Base-by-base conservation (phyloP, 441 rosid genomes). In the Theobroma grandiflorum region DNA sequence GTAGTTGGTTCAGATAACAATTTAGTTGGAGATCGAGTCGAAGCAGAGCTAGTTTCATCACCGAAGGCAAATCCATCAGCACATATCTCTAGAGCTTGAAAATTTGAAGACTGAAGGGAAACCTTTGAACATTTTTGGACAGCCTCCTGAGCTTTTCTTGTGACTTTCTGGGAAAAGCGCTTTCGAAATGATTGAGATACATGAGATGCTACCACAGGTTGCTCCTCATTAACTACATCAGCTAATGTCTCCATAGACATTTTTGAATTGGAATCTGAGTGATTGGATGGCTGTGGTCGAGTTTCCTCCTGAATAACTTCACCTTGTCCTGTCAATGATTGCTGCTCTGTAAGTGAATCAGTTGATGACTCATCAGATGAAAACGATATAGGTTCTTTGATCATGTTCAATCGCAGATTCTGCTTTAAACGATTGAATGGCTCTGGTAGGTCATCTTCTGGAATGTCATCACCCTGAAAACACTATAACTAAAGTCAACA, bases 381-480 rank as follows among this genome's bases (percentile, higher is more conserved):
- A 20, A 82, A 73, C 20, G 77, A 45, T 52, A 71, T 77, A 63
- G 75, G 26, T 7, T 16, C 45, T 22, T 70, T 77, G 9, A 52
- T 71, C 76, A 63, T 38, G 55, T 75, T 72, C 70, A 64, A 67
- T 35, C 58, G 49, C 26, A 16, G 40, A 65, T 76, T 74, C 53
- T 70, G 76, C 82, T 85, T 84, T 40, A 69, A 62, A 40, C 61
- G 75, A 80, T 86, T 87, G 85, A 88, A 96, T 3, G 94, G 91
- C 83, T 91, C 96, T 1, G 97, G 98, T 64, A 95, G 89, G 20
- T 83, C 80, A 40, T 85, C 97, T 79, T 88, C 92, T 2, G 98
- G 98, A 84, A 97, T 81, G 66, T 92, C 97, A 79, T 86, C 95
- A 75, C 86, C 93, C 99, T 97, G 87, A 81, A 86, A 26, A 40